phyloP scores from a whole-genome alignment of 331 rosid genomes.

The Cydonia oblonga region DNA sequence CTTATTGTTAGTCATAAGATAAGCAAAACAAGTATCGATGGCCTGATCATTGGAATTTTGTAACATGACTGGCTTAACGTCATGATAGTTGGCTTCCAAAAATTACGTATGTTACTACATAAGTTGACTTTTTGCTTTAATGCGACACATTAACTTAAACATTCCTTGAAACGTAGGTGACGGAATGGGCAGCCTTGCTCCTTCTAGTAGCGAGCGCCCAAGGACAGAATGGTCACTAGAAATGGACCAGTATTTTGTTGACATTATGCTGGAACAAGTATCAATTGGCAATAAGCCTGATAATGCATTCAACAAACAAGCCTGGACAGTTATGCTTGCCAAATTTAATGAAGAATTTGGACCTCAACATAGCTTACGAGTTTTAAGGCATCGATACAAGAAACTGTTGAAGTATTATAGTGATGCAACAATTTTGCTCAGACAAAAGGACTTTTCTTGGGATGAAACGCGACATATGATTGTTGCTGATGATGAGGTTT shows the following conservation, averaged over 20 bases:
- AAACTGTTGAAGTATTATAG: slow-evolving; percentile 50
- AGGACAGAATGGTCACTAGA: slow-evolving; percentile 52
- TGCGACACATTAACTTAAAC: not conserved
- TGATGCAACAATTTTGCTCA: slow-evolving; percentile 39
- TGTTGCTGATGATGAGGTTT: slow-evolving; percentile 47
- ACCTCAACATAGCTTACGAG: slow-evolving; percentile 49
- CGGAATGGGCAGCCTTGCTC: slow-evolving; percentile 24
- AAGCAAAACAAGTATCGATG: not conserved
- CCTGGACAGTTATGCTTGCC: slow-evolving; percentile 64
- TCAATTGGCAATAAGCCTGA: slow-evolving; percentile 42
- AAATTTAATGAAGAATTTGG: slow-evolving; percentile 51
- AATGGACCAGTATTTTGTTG: slow-evolving; percentile 61
- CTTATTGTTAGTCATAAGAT: not conserved
- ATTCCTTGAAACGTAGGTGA: slow-evolving; percentile 33
- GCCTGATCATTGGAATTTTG: not conserved
- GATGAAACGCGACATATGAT: slow-evolving; percentile 47
- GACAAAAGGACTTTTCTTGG: slow-evolving; percentile 54
- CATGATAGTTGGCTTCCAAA: not conserved
- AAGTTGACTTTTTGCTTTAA: not conserved
- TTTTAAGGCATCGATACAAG: slow-evolving; percentile 55
- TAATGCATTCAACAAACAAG: slow-evolving; percentile 44
- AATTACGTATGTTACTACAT: not conserved
- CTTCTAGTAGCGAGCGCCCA: slow-evolving; percentile 37
- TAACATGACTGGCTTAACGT: not conserved
- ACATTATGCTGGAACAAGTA: slow-evolving; percentile 63